Conservation (phyloP, 257 asterid species). For the Salvia splendens region DNA sequence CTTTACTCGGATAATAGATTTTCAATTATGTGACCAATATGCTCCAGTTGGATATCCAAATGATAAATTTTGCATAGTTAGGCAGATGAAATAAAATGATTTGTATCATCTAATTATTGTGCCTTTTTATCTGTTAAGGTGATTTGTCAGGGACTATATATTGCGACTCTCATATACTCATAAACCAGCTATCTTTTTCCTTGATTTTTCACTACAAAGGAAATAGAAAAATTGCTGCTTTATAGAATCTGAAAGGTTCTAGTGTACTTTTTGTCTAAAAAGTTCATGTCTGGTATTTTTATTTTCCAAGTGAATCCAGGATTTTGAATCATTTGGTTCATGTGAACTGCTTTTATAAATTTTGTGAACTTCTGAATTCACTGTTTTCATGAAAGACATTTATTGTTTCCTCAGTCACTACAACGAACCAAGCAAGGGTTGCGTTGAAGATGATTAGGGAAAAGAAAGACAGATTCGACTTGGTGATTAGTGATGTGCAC, state of each 20-base stretch:
- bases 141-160: background rate
- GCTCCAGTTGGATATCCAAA: background rate
- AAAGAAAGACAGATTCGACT: constrained; percentile 65
- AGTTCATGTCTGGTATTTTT: background rate
- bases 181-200: background rate
- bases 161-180: background rate
- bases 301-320: background rate
- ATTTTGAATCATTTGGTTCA: background rate
- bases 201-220: background rate
- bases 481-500: constrained; percentile 30
- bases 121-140: background rate
- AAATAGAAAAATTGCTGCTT: background rate
- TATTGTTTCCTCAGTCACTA: constrained; percentile 51
- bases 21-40: background rate
- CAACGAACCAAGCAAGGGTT: constrained; percentile 58
- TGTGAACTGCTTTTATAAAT: background rate
- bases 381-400: constrained; percentile 27
- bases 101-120: background rate
- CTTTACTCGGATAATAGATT: background rate
- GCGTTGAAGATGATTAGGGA: constrained; percentile 80
- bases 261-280: constrained; percentile 21
- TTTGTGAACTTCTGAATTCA: background rate
- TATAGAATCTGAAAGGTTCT: background rate
- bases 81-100: background rate
- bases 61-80: background rate